Evolutionary conservation across 768 basidiomycete genomes (phyloP).

Genomic region (Tricholoma matsutake): DNA sequence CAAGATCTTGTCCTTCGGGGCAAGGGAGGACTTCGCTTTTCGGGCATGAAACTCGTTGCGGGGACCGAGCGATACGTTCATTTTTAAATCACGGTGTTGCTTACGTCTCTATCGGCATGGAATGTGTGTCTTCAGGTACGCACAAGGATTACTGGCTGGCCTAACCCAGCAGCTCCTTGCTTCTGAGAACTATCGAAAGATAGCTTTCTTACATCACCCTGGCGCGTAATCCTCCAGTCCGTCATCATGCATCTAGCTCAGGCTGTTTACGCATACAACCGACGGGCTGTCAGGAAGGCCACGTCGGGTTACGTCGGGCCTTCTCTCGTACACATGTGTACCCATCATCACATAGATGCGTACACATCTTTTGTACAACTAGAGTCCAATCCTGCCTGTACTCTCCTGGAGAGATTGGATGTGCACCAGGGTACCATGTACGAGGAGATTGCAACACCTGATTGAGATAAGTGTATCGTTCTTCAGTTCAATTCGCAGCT

Average conservation of each 20-base stretch:
- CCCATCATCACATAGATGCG: no score
- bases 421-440: slow-evolving; percentile 1
- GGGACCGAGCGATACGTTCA: slow-evolving; percentile 21
- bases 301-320: no score
- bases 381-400: neutral
- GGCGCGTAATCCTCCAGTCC: neutral
- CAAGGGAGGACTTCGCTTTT: slow-evolving; percentile 6
- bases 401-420: neutral
- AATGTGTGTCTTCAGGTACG: neutral
- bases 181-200: neutral
- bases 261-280: neutral
- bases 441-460: slow-evolving; percentile 6
- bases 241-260: neutral
- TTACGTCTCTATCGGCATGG: slow-evolving; percentile 3
- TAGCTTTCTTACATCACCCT: neutral
- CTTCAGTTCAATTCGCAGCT: slow-evolving; percentile 40
- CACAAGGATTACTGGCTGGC: neutral
- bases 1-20: slow-evolving; percentile 15
- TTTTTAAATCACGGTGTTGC: neutral
- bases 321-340: neutral
- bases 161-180: neutral
- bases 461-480: slow-evolving; percentile 8
- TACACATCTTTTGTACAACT: neutral
- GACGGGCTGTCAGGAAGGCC: neutral
- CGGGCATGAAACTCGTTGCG: slow-evolving; percentile 25